These are phyloP conservation scores for Pyrus hybrid DNA, from an alignment of 331 rosid genomes.

Conservation along the genomic window DNA sequence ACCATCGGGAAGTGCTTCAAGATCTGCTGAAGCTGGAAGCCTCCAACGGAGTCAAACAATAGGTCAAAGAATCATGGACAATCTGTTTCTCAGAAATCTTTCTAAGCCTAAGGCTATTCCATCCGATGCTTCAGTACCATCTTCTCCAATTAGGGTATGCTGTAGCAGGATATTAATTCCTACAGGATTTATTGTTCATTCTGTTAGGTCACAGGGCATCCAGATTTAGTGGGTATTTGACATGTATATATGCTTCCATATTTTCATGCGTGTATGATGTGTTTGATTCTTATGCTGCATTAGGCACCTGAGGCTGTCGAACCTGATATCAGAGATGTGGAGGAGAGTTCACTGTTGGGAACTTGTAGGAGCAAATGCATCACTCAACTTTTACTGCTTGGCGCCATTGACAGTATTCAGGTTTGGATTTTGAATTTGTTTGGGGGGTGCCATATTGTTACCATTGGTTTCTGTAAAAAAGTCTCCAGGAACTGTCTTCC, in stretches of 20 bases:
- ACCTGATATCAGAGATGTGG: constrained; percentile 59
- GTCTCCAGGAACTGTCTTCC: constrained; percentile 5
- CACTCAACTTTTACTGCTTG: constrained; percentile 84
- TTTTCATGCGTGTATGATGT: neutral
- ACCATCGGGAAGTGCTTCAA: constrained; percentile 57
- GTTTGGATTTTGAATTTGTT: constrained; percentile 32
- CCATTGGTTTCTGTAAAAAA: neutral
- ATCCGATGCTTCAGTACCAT: constrained; percentile 71
- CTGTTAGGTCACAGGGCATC: neutral
- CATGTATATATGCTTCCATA: neutral
- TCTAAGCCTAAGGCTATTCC: constrained; percentile 55
- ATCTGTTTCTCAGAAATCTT: constrained; percentile 80
- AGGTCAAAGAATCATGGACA: constrained; percentile 93
- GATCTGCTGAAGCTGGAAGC: constrained; percentile 52
- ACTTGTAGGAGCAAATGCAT: constrained; percentile 89
- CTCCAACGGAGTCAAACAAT: constrained; percentile 77
- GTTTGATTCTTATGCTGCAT: constrained; percentile 13
- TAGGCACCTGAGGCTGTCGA: constrained; percentile 66
- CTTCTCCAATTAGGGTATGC: constrained; percentile 75
- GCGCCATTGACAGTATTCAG: constrained; percentile 91
- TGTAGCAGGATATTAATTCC: neutral
- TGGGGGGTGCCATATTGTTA: neutral
- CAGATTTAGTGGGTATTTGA: neutral
- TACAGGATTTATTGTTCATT: neutral
- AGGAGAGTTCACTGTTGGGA: constrained; percentile 66